Conservation (phyloP, 352 stramenopile species). For the Pythium aristosporum region DNA sequence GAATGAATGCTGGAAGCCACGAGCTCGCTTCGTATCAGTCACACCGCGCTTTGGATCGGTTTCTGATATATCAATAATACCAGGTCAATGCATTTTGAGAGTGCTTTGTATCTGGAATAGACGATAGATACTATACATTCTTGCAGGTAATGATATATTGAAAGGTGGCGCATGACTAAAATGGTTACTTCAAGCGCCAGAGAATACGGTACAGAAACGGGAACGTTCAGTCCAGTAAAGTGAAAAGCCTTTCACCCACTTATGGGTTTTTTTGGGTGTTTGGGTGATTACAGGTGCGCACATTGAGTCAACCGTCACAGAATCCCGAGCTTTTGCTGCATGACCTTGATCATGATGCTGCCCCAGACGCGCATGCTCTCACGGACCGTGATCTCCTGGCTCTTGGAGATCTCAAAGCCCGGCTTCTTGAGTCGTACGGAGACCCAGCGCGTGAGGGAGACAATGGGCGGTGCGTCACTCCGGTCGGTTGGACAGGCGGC, state of each 20-base stretch:
- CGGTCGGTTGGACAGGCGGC: constrained; percentile 9
- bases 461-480: constrained; percentile 7
- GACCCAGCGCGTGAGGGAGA: constrained; percentile 16
- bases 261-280: constrained; percentile 8
- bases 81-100: too few relatives aligned
- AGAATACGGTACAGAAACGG: too few relatives aligned
- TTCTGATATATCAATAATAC: too few relatives aligned
- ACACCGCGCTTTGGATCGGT: too few relatives aligned
- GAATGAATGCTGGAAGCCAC: too few relatives aligned
- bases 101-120: too few relatives aligned
- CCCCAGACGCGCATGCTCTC: constrained; percentile 21
- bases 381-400: constrained; percentile 5
- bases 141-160: too few relatives aligned
- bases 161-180: too few relatives aligned
- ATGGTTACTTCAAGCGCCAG: too few relatives aligned
- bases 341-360: constrained; percentile 26
- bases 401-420: constrained; percentile 17
- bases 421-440: constrained; percentile 15
- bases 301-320: background rate
- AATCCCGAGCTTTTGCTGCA: constrained; percentile 20
- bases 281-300: constrained; percentile 1
- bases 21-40: too few relatives aligned
- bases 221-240: background rate
- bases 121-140: too few relatives aligned
- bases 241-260: too few relatives aligned